Evolutionary conservation across 2,329 filamentous ascomycete genomes (phyloP), one percentile per base, ranked within the genome.

Genomic region (Gnomoniopsis smithogilvyi): DNA sequence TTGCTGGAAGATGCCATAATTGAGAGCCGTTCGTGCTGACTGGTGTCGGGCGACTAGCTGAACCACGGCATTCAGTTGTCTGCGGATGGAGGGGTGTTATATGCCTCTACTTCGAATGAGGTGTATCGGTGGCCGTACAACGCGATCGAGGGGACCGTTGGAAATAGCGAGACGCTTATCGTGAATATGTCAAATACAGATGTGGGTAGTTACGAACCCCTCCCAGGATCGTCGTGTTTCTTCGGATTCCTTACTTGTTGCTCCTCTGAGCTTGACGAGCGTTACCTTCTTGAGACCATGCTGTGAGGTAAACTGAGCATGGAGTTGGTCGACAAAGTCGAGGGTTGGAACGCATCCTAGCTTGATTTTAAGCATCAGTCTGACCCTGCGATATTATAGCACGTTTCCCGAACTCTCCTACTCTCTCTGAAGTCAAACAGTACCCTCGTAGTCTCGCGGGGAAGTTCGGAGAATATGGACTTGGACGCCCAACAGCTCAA

Each of bases 71-170:
- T 86, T 53, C 78, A 82, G 30, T 66, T 86, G 21, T 82, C 80
- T 0, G 67, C 70, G 3, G 79, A 86, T 68, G 79, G 80, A 55
- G 76, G 72, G 45, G 83, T 77, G 2, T 68, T 86, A 55, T 85
- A 82, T 65, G 81, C 80, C 17, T 90, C 88, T 0, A 81, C 80
- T 2, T 68, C 78, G 6, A 76, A 81, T 51, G 74, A 77, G n/a
- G 85, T 89, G 36, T 87, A 79, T 67, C 75, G 82, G 2, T 92
- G 87, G 84, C 69, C 76, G 30, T 92, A 92, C 68, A 79, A 89
- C 67, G 72, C 82, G n/a, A 67, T 70, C 2, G 71, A 76, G 10
- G 76, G 74, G 51, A 79, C 79, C 3, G 77, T 84, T 47, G 64
- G 68, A 48, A 64, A 67, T 54, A 79, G 77, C 52, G 76, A 76